These are phyloP conservation scores for Fremontodendron californicum DNA, from an alignment of 345 rosid genomes.

Conservation along the genomic window DNA sequence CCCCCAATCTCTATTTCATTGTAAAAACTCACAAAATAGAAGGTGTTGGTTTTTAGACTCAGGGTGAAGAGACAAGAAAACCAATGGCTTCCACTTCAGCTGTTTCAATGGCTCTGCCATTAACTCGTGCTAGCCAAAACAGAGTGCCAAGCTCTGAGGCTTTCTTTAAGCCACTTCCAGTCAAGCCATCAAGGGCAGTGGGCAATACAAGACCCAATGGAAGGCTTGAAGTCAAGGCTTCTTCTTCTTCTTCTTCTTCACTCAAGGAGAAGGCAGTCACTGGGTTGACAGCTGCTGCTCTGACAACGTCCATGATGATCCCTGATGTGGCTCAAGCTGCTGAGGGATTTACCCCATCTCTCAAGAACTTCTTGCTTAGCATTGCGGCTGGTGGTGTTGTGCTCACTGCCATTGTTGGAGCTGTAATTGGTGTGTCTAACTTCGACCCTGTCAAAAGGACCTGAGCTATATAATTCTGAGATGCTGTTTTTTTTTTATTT, in stretches of 20 bases:
- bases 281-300: constrained; percentile 72
- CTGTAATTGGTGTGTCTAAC: constrained; percentile 70
- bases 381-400: constrained; percentile 77
- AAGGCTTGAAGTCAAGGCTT: constrained; percentile 41
- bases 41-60: background rate
- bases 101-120: constrained; percentile 60
- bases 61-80: constrained; percentile 1
- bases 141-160: constrained; percentile 31
- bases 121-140: constrained; percentile 42
- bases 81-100: constrained; percentile 75
- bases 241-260: constrained; percentile 37
- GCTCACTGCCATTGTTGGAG: constrained; percentile 55
- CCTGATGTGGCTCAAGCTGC: constrained; percentile 85
- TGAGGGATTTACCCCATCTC: constrained; percentile 67
- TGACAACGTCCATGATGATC: constrained; percentile 71
- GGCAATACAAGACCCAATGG: constrained; percentile 21
- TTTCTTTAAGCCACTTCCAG: constrained; percentile 57
- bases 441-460: constrained; percentile 64
- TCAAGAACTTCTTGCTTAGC: constrained; percentile 93
- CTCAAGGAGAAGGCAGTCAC: constrained; percentile 71
- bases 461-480: constrained; percentile 25
- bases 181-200: constrained; percentile 40
- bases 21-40: background rate
- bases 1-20: background rate
- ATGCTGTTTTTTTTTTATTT: background rate